Conservation (phyloP, 306 rosid species). For the Ceratonia siliqua region DNA sequence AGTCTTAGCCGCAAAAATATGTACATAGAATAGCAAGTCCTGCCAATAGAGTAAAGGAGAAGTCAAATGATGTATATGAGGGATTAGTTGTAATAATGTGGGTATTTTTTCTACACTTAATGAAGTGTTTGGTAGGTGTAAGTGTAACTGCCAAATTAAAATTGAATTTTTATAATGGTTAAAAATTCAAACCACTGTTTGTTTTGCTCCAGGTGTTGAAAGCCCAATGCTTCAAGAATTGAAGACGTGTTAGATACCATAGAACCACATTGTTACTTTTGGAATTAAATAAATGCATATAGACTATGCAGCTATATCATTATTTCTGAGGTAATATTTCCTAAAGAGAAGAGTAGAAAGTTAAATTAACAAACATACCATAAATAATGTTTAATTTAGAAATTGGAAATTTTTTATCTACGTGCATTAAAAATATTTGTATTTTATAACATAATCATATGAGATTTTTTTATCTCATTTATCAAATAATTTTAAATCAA, state of each 20-base stretch:
- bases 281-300: slow-evolving; percentile 15
- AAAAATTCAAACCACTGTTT: slow-evolving; percentile 5
- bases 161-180: slow-evolving; percentile 26
- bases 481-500: no score
- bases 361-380: slow-evolving; percentile 24
- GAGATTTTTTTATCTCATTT: no score
- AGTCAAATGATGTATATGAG: slow-evolving; percentile 20
- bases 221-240: slow-evolving; percentile 27
- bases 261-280: slow-evolving; percentile 20
- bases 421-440: no score
- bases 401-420: no score
- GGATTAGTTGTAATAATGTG: slow-evolving; percentile 19
- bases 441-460: no score
- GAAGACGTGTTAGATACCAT: slow-evolving; percentile 3
- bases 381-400: slow-evolving; percentile 26
- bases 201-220: slow-evolving; percentile 39
- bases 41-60: slow-evolving; percentile 20
- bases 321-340: slow-evolving; percentile 36
- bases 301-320: slow-evolving; percentile 1
- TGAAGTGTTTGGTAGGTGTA: slow-evolving; percentile 37
- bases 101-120: slow-evolving; percentile 32
- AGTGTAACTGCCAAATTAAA: slow-evolving; percentile 37
- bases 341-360: slow-evolving; percentile 3
- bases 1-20: slow-evolving; percentile 42
- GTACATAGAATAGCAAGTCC: slow-evolving; percentile 40